These are phyloP conservation scores for Sporisorium scitamineum DNA, from an alignment of 1,284 basidiomycete species.

Conservation along the genomic window DNA sequence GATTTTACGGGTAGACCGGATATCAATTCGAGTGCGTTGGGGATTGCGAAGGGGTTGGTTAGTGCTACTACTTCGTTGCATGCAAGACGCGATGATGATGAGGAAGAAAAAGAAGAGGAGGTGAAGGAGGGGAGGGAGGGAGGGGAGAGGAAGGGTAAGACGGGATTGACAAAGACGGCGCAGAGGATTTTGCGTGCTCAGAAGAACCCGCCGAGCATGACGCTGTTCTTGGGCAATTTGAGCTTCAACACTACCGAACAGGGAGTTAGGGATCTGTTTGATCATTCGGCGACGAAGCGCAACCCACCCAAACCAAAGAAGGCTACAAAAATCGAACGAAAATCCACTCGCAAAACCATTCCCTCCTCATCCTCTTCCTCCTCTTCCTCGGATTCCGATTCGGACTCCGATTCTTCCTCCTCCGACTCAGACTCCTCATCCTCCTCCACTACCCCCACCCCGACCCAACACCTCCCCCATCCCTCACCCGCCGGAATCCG, in stretches of 20 bases:
- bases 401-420: constrained; percentile 15
- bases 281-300: constrained; percentile 69
- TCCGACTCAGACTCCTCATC: constrained; percentile 58
- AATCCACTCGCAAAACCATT: constrained; percentile 44
- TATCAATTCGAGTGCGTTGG: constrained; percentile 48
- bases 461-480: constrained; percentile 57
- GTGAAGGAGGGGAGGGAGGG: constrained; percentile 1
- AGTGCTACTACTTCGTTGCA: constrained; percentile 1
- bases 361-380: constrained; percentile 25
- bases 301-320: constrained; percentile 38
- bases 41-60: constrained; percentile 30
- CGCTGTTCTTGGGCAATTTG: constrained; percentile 89
- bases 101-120: background rate
- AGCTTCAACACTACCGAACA: constrained; percentile 84
- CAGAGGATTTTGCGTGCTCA: constrained; percentile 84
- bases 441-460: background rate
- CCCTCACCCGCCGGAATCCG: constrained; percentile 76
- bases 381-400: constrained; percentile 3
- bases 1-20: constrained; percentile 69
- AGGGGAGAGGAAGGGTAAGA: constrained; percentile 54
- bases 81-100: constrained; percentile 5
- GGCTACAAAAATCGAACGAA: constrained; percentile 14
- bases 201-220: constrained; percentile 84
- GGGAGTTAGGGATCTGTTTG: constrained; percentile 79
- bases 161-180: constrained; percentile 78